Conservation (phyloP, 805 yeast species). For the Cyberlindnera petersonii region DNA sequence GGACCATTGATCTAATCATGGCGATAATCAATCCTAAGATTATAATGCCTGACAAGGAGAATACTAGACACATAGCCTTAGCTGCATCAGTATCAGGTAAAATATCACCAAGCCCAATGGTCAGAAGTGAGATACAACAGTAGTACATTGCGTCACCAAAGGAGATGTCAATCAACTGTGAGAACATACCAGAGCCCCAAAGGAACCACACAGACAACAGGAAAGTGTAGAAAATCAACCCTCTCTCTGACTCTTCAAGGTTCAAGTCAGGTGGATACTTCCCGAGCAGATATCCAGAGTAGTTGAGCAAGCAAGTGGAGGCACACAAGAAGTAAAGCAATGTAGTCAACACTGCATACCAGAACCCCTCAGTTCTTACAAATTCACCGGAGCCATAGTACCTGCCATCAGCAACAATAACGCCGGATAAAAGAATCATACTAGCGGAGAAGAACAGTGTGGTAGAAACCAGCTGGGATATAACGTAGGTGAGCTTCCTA, state of each 20-base stretch:
- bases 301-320: conserved; percentile 50
- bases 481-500: conserved; percentile 50
- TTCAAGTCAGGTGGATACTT: conserved; percentile 72
- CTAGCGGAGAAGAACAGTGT: conserved; percentile 62
- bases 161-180: conserved; percentile 37
- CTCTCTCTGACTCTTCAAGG: conserved; percentile 61
- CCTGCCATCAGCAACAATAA: conserved; percentile 36
- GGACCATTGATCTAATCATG: conserved; percentile 61
- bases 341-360: conserved; percentile 71
- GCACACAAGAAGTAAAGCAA: conserved; percentile 58
- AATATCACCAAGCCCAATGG: conserved; percentile 80
- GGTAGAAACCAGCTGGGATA: conserved; percentile 60
- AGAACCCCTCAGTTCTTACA: conserved; percentile 58
- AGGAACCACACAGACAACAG: conserved; percentile 63
- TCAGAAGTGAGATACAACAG: conserved; percentile 67
- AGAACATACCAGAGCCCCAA: conserved; percentile 62
- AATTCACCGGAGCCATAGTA: conserved; percentile 30
- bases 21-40: conserved; percentile 71
- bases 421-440: conserved; percentile 44
- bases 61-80: conserved; percentile 55
- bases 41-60: conserved; percentile 67
- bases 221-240: conserved; percentile 69
- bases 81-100: conserved; percentile 51
- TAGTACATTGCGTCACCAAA: conserved; percentile 71
- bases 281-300: conserved; percentile 51